These are phyloP conservation scores for Vitis labrusca DNA, from an alignment of 164 flowering plant genomes.

Conservation along the genomic window DNA sequence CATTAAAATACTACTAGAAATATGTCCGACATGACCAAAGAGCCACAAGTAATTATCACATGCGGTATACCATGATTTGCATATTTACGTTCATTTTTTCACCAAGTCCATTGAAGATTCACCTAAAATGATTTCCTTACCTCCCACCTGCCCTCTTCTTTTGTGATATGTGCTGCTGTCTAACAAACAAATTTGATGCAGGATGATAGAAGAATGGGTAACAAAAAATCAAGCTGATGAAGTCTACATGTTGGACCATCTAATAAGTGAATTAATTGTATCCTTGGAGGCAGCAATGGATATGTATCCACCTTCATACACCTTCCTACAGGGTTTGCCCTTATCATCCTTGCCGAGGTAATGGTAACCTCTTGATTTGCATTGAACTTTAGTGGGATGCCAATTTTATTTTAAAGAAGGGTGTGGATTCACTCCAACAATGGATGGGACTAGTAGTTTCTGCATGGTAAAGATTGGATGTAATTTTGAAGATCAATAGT, in stretches of 20 bases:
- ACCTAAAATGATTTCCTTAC: too few relatives aligned
- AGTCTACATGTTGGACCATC: conserved; percentile 48
- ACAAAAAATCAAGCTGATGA: conserved; percentile 49
- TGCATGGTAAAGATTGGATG: too few relatives aligned
- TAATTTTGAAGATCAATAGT: too few relatives aligned
- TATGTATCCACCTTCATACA: conserved; percentile 43
- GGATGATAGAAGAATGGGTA: conserved; percentile 46
- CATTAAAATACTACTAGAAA: too few relatives aligned
- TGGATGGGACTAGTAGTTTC: too few relatives aligned
- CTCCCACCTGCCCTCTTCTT: background rate
- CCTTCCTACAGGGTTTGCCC: conserved; percentile 40
- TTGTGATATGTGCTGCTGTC: background rate
- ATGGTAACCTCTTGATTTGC: background rate
- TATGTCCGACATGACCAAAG: too few relatives aligned
- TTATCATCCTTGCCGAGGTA: conserved; percentile 37
- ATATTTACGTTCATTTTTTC: too few relatives aligned
- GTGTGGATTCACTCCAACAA: background rate
- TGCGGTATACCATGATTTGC: too few relatives aligned
- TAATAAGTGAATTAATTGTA: conserved; percentile 38
- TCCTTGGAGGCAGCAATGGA: conserved; percentile 27
- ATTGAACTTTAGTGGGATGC: background rate
- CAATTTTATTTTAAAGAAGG: background rate
- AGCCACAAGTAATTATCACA: too few relatives aligned
- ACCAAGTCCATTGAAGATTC: too few relatives aligned
- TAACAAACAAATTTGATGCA: conserved; percentile 15